Percentiles rank a stretch among this genome's conserved stretches.
Evolutionary conservation across 2,329 filamentous ascomycete species (phyloP).

Genomic region (Neospermospora avenae): DNA sequence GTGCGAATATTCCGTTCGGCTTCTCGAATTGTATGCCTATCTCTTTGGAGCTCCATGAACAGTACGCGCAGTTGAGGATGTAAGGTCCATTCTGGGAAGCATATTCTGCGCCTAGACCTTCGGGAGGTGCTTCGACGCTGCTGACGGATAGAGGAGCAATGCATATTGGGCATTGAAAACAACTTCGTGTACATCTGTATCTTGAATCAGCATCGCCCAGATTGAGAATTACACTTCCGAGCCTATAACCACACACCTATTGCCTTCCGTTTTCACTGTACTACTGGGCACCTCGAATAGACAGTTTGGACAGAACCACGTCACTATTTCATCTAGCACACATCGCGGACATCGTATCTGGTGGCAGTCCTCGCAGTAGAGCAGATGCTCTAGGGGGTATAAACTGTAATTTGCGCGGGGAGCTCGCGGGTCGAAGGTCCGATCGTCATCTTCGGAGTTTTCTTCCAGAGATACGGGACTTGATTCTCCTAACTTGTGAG

Average conservation of each 20-base stretch:
- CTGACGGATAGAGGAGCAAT: conserved; percentile 75
- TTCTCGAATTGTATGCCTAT: conserved; percentile 89
- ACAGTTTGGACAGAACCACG: conserved; percentile 93
- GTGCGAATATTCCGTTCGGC: conserved; percentile 77
- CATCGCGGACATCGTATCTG: conserved; percentile 93
- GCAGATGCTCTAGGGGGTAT: conserved; percentile 86
- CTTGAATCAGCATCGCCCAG: not conserved
- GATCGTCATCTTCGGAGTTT: conserved; percentile 64
- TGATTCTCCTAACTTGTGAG: conserved; percentile 35
- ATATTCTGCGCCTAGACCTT: conserved; percentile 34
- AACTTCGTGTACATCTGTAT: conserved; percentile 81
- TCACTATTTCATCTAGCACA: conserved; percentile 88
- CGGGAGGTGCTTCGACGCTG: conserved; percentile 54
- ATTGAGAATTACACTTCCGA: not conserved
- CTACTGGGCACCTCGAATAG: conserved; percentile 95
- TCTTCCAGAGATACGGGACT: conserved; percentile 33
- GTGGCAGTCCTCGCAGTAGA: conserved; percentile 97
- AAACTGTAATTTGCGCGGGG: conserved; percentile 86
- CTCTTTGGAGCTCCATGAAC: conserved; percentile 88
- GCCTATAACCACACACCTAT: conserved; percentile 58
- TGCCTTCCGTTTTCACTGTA: conserved; percentile 87
- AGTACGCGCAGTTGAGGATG: conserved; percentile 83
- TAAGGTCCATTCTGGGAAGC: conserved; percentile 56
- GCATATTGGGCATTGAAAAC: conserved; percentile 92
- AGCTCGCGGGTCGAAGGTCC: conserved; percentile 81